These are phyloP conservation scores for Colletotrichum kahawae DNA, from an alignment of 2,329 filamentous ascomycete species.

Conservation along the genomic window DNA sequence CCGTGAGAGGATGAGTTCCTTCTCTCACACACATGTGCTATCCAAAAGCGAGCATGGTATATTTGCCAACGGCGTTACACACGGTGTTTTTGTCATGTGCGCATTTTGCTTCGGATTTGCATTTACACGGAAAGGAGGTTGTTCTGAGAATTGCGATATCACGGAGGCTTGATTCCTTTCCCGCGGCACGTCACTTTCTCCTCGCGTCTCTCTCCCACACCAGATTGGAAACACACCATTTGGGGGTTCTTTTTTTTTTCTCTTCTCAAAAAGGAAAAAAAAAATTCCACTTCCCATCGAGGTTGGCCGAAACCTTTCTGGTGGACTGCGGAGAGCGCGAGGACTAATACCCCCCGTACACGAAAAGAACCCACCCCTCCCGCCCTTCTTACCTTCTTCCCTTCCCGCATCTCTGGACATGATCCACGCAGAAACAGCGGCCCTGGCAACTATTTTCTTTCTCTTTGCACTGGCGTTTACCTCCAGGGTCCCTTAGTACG, in stretches of 20 bases:
- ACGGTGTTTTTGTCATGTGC: conserved; percentile 16
- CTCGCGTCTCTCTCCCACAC: conserved; percentile 45
- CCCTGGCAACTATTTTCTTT: background rate
- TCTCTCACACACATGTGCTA: conserved; percentile 11
- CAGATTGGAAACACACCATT: conserved; percentile 56
- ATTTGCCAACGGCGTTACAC: conserved; percentile 11
- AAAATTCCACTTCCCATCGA: conserved; percentile 54
- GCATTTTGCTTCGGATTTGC: conserved; percentile 11
- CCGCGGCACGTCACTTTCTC: conserved; percentile 28
- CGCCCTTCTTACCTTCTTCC: conserved; percentile 28
- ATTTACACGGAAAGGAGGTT: conserved; percentile 10
- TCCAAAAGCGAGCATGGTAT: conserved; percentile 18
- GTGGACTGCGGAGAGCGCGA: conserved; percentile 45
- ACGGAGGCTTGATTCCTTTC: conserved; percentile 27
- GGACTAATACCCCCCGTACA: conserved; percentile 36
- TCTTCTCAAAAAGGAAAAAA: conserved; percentile 14
- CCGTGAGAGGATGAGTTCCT: background rate
- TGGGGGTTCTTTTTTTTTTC: conserved; percentile 40
- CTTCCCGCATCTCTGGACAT: conserved; percentile 4
- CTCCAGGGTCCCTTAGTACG: background rate
- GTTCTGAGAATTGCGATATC: conserved; percentile 18
- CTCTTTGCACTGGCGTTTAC: conserved; percentile 24
- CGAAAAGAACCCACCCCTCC: conserved; percentile 28
- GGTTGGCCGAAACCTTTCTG: conserved; percentile 54
- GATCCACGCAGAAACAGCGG: conserved; percentile 3